A percentile compares a stretch with the other conserved stretches of the same genome.
These are phyloP conservation scores for Mychonastes homosphaera DNA, from an alignment of 139 green algal genomes.

Conservation along the genomic window DNA sequence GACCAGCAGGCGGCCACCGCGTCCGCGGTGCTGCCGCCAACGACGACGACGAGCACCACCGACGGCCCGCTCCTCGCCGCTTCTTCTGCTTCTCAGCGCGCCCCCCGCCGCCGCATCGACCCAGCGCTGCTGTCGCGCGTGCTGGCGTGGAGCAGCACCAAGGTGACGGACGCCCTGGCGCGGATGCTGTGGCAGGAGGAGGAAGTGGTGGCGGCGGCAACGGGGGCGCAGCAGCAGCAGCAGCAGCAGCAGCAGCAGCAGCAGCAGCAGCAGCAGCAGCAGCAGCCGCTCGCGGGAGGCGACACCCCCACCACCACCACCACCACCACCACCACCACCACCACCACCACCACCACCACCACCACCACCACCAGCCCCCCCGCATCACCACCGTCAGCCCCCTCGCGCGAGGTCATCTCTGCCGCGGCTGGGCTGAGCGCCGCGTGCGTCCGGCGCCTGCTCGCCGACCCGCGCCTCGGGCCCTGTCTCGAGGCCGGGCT, in stretches of 20 bases:
- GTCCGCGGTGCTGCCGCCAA: not conserved
- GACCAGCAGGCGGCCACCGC: not conserved
- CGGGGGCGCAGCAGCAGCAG: too few relatives aligned
- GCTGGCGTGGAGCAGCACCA: slow-evolving; percentile 14
- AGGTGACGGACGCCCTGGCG: slow-evolving; percentile 14
- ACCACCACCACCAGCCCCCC: not conserved
- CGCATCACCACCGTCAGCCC: not conserved
- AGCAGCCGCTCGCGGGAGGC: slow-evolving; percentile 5
- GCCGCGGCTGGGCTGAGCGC: not conserved
- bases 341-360: not conserved
- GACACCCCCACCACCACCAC: not conserved
- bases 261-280: slow-evolving; percentile 7
- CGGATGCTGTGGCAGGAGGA: slow-evolving; percentile 1
- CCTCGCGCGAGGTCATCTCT: not conserved
- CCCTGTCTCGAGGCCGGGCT: too few relatives aligned
- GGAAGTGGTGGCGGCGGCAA: not conserved
- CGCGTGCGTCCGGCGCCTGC: too few relatives aligned
- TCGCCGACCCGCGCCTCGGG: too few relatives aligned
- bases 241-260: not conserved
- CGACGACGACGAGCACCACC: not conserved
- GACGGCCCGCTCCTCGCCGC: not conserved
- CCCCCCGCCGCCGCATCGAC: not conserved
- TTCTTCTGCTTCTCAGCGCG: not conserved
- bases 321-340: not conserved
- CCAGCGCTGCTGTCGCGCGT: slow-evolving; percentile 3